Evolutionary conservation across 2,329 filamentous ascomycete species (phyloP), one percentile per base, ranked within the genome.

Genomic region (Verticillium tricorpus): DNA sequence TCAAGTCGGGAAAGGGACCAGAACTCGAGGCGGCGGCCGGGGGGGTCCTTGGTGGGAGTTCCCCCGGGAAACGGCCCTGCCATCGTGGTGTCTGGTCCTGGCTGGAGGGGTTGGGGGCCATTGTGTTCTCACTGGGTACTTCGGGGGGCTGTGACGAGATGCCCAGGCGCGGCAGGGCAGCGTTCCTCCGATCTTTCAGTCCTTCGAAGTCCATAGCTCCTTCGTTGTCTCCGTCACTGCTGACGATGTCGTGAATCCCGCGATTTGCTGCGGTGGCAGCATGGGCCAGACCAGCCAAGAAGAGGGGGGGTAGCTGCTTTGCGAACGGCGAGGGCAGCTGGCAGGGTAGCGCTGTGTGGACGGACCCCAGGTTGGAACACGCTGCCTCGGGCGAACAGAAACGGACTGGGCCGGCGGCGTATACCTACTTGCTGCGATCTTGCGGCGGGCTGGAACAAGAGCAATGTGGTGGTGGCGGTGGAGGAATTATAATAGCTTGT

Each of bases 1-100:
- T 52, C n/a, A 19, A 52, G 45, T 69, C 62, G 71, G 67, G 69
- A 71, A 62, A 73, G 73, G 60, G 65, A 65, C 65, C 70, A 71
- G 25, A 73, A 70, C 39, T 71, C 69, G 60, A 71, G 72, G 12
- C 70, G 70, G 63, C 71, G 71, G 60, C 54, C 50, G 31, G 37
- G 63, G 28, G n/a, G 54, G 61, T 57, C 59, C 32, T 63, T 56
- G 60, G 58, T 56, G 67, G 68, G 69, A 70, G 67, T 67, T 74
- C 74, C 45, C 45, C 45, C 14, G 19, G 45, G 9, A 52, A 25
- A 22, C 19, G 17, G 22, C 45, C 45, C 19, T 52, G 45, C 45
- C 45, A 52, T 52, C 45, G 45, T 12, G 45, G 45, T 52, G 45
- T 52, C 45, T 52, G 45, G 45, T 52, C 45, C 19, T 52, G 45